Evolutionary conservation across 1,139 yeast genomes (phyloP).

Genomic region (Candida sp.): DNA sequence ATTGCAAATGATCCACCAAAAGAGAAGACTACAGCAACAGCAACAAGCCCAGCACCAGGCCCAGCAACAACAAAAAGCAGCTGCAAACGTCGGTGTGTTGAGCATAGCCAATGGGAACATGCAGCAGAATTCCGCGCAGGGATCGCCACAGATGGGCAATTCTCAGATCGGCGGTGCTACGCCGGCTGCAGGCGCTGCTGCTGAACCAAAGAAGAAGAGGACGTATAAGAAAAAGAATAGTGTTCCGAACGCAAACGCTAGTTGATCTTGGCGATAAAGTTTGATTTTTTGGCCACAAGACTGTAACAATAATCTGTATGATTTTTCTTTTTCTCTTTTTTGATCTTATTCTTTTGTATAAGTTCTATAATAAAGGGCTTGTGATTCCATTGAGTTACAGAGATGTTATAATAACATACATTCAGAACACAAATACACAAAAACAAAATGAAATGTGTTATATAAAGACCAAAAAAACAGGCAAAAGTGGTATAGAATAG

Average conservation of each 20-base stretch:
- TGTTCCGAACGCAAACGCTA: neutral
- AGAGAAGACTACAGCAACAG: slow-evolving; percentile 19
- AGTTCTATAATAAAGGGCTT: neutral
- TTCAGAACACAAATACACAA: neutral
- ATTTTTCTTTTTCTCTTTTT: neutral
- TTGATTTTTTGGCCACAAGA: neutral
- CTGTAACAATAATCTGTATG: neutral
- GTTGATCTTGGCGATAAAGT: neutral
- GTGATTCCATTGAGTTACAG: neutral
- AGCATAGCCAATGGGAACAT: neutral
- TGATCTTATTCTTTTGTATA: neutral
- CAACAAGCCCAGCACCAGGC: slow-evolving; percentile 15
- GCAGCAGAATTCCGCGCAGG: slow-evolving; percentile 11
- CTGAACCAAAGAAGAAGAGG: slow-evolving; percentile 15
- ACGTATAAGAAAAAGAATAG: slow-evolving; percentile 13
- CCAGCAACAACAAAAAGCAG: slow-evolving; percentile 11
- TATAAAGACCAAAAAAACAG: neutral
- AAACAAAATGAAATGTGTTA: neutral
- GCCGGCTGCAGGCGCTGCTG: neutral
- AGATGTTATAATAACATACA: neutral
- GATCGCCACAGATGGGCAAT: slow-evolving; percentile 1
- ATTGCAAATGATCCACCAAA: slow-evolving; percentile 41
- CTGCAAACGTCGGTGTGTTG: neutral
- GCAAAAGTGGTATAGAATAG: neutral
- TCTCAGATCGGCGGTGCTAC: neutral